A percentile compares a stretch with the other conserved stretches of the same genome.
These are phyloP conservation scores for Linum lewisii DNA, from an alignment of 345 rosid species.

Conservation along the genomic window DNA sequence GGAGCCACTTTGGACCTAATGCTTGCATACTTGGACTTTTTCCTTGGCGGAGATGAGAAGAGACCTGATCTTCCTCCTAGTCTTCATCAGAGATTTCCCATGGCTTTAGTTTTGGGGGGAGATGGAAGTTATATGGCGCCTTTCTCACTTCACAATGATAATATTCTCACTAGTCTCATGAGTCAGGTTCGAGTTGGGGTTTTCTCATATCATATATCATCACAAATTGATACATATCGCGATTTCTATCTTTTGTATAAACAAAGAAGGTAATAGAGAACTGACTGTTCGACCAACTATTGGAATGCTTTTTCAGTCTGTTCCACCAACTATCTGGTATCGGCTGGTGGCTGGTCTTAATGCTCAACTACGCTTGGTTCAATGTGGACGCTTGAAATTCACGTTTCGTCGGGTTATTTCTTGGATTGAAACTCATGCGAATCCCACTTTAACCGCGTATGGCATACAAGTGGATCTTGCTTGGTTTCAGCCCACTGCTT, in stretches of 20 bases:
- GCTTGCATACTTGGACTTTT: conserved; percentile 82
- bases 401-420: conserved; percentile 55
- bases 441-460: conserved; percentile 57
- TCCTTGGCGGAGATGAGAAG: conserved; percentile 93
- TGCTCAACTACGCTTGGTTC: conserved; percentile 79
- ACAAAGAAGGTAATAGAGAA: neutral
- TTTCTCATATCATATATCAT: neutral
- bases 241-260: neutral
- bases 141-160: conserved; percentile 74
- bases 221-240: neutral
- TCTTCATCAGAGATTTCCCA: conserved; percentile 65
- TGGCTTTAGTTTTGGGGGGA: conserved; percentile 74
- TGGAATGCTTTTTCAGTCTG: conserved; percentile 33
- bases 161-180: conserved; percentile 75
- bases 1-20: conserved; percentile 77
- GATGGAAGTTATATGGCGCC: conserved; percentile 93
- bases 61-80: conserved; percentile 77
- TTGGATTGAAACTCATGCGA: conserved; percentile 96
- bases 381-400: conserved; percentile 49
- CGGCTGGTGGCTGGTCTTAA: conserved; percentile 89
- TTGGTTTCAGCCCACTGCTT: conserved; percentile 72
- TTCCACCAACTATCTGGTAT: conserved; percentile 88
- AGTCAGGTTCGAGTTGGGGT: conserved; percentile 49
- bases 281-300: too few relatives aligned
- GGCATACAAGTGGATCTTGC: conserved; percentile 62